Evolutionary conservation across 163 green algal genomes (phyloP), one percentile per base, ranked within the genome.

Genomic region (Chlorella variabilis): DNA sequence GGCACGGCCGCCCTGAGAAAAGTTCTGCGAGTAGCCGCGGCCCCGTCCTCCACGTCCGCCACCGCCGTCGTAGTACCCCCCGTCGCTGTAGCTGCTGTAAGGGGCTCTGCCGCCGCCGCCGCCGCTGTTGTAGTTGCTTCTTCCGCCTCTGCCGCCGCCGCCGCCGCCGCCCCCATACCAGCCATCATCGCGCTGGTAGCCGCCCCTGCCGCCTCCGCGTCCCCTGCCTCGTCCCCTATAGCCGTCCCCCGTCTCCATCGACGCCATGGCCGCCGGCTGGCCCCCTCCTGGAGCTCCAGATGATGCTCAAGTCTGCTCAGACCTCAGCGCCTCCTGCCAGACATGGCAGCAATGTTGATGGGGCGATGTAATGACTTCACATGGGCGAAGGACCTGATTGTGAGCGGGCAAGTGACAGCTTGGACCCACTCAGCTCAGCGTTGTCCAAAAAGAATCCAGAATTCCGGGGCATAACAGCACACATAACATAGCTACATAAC

Each of bases 201-300:
- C 70, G 70, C 70, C 70, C 15, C 48, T 41, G 25, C 39, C 13
- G 66, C 48, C 33, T 38, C 59, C 59, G 38, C 59, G 59, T 39
- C 59, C 71, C 4, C 76, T 42, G 39, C 74, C 58, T 15, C 78
- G 41, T 8, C 61, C 56, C 18, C 59, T 67, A 18, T 70, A 75
- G 5, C 51, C 77, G 18, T 84, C 78, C 15, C 78, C 78, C 0
- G 78, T 84, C 23, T 84, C 78, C 78, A 84, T 84, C n/a, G 36
- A 71, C n/a, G 74, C 74, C 58, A 71, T 71, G 51, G 34, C 17
- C 8, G n/a, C n/a, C n/a, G n/a, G n/a, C n/a, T n/a, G n/a, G n/a
- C n/a, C 48, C 31, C 3, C 4, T 20, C 7, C 8, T 41, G 36
- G 62, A 6, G 15, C 0, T 9, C 17, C 20, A 48, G 17, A 29